phyloP scores from a whole-genome alignment of 345 rosid genomes.

The Hevea brasiliensis region DNA sequence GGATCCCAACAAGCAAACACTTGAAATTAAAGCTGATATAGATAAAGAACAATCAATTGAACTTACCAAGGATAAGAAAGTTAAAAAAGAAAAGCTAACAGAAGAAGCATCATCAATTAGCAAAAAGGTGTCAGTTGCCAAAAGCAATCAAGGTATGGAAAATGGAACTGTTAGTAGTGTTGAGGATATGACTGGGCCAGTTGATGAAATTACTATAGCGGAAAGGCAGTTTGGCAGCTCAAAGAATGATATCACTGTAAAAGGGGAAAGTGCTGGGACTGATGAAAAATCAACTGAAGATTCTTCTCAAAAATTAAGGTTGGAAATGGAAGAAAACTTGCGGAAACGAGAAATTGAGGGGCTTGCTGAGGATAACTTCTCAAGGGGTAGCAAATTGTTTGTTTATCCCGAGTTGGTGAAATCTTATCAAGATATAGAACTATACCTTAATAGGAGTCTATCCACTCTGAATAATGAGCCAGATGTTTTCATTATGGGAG shows the following conservation, averaged over 20 bases:
- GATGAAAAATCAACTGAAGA: conserved; percentile 28
- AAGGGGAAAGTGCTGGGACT: conserved; percentile 14
- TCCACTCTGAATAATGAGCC: conserved; percentile 59
- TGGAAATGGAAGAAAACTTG: conserved; percentile 25
- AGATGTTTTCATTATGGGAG: conserved; percentile 79
- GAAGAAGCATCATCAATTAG: conserved; percentile 23
- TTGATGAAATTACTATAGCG: conserved; percentile 17
- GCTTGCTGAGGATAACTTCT: conserved; percentile 53
- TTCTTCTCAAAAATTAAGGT: conserved; percentile 35
- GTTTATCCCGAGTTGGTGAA: conserved; percentile 56
- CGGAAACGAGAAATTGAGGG: conserved; percentile 50
- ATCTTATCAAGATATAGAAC: conserved; percentile 71
- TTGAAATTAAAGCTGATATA: conserved; percentile 28
- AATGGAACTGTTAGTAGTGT: conserved; percentile 38
- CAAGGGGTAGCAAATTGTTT: conserved; percentile 54
- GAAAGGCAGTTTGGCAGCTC: conserved; percentile 15
- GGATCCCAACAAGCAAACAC: conserved; percentile 20
- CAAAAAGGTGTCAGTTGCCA: conserved; percentile 11
- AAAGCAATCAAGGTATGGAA: conserved; percentile 20
- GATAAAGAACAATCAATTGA: conserved; percentile 38
- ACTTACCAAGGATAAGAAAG: conserved; percentile 19
- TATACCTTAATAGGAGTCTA: conserved; percentile 63
- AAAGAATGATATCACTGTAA: conserved; percentile 11
- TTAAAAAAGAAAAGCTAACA: conserved; percentile 29
- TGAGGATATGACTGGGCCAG: conserved; percentile 19